Evolutionary conservation across 805 yeast species (phyloP).

Genomic region (Suhomyces pyralidae): DNA sequence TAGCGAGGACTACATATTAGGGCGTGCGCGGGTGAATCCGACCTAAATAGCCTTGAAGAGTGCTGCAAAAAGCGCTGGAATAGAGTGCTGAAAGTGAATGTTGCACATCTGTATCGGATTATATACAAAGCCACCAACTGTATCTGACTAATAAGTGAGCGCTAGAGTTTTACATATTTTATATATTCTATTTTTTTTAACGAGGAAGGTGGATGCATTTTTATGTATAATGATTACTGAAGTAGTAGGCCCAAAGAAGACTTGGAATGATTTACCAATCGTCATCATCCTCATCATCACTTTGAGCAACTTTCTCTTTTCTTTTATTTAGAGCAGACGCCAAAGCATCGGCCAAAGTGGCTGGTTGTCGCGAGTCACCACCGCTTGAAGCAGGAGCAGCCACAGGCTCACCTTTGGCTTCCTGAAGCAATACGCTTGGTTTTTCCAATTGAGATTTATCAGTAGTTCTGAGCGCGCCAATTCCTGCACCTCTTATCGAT

Average conservation of each 20-base stretch:
- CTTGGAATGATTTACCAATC: slow-evolving; percentile 26
- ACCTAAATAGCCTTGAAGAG: not conserved
- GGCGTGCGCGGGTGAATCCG: not conserved
- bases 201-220: not conserved
- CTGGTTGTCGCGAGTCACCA: slow-evolving; percentile 54
- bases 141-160: no score
- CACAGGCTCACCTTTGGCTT: slow-evolving; percentile 63
- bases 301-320: slow-evolving; percentile 74
- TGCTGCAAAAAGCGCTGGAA: not conserved
- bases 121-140: no score
- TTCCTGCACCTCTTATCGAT: slow-evolving; percentile 75
- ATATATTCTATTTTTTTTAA: not conserved
- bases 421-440: slow-evolving; percentile 70
- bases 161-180: no score
- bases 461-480: slow-evolving; percentile 66
- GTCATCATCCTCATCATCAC: slow-evolving; percentile 86
- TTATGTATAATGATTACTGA: not conserved
- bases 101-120: no score
- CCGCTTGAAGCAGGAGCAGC: slow-evolving; percentile 32
- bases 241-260: not conserved
- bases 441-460: slow-evolving; percentile 82
- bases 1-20: no score
- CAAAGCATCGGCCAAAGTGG: slow-evolving; percentile 77
- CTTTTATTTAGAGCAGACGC: slow-evolving; percentile 82
- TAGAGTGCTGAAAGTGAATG: not conserved